A percentile compares a stretch with the other conserved stretches of the same genome.
These are phyloP conservation scores for Dendrobium huoshanense DNA, from an alignment of 106 monocot species.

Conservation along the genomic window DNA sequence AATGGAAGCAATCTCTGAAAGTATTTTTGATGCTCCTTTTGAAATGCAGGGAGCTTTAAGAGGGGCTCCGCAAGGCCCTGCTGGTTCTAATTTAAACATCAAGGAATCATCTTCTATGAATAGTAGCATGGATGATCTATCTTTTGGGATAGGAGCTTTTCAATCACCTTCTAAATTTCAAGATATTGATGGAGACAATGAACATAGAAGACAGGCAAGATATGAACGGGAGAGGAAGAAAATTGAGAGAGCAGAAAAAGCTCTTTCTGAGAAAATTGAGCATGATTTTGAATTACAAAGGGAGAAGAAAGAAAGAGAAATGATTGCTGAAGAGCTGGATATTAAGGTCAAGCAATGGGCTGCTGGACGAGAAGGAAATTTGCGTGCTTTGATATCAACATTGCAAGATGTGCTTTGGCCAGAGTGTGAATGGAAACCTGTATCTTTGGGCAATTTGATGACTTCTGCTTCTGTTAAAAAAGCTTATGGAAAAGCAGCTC, in stretches of 20 bases:
- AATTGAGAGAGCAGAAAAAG: background rate
- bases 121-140: background rate
- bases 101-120: background rate
- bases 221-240: background rate
- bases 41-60: background rate
- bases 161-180: background rate
- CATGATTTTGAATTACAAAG: background rate
- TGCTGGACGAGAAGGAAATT: background rate
- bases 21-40: background rate
- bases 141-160: background rate
- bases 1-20: background rate
- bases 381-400: background rate
- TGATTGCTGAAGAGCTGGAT: background rate
- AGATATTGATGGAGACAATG: background rate
- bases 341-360: background rate
- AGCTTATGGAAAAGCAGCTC: background rate
- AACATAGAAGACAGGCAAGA: background rate
- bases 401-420: conserved; percentile 2
- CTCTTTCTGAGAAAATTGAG: background rate
- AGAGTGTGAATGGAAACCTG: background rate
- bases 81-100: background rate
- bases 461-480: conserved; percentile 1
- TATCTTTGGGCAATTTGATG: conserved; percentile 5
- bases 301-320: background rate
- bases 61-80: background rate